These are phyloP conservation scores for Trichoderma erinaceum DNA, from an alignment of 495 filamentous ascomycete genomes.

Conservation along the genomic window DNA sequence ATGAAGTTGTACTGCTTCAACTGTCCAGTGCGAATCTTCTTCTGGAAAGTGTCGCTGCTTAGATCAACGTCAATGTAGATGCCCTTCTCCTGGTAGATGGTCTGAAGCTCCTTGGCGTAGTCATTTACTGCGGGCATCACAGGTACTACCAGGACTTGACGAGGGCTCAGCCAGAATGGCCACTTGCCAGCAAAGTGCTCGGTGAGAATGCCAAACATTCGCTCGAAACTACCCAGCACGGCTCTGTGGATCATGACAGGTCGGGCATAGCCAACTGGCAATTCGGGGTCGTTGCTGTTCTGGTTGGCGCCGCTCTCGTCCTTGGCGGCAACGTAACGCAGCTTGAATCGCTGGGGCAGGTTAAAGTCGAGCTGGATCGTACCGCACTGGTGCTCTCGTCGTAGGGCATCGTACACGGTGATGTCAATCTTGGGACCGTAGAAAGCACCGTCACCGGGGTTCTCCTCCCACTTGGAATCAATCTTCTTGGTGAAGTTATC, in stretches of 20 bases:
- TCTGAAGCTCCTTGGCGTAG: conserved; percentile 67
- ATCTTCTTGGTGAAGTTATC: conserved; percentile 59
- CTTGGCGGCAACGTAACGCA: conserved; percentile 27
- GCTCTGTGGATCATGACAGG: conserved; percentile 97
- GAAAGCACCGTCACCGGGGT: conserved; percentile 93
- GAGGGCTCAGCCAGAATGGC: conserved; percentile 95
- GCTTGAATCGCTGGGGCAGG: conserved; percentile 58
- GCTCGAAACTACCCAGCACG: conserved; percentile 88
- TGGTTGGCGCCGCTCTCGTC: conserved; percentile 24
- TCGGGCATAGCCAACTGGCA: conserved; percentile 67
- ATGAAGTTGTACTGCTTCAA: conserved; percentile 88
- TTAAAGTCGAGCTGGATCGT: conserved; percentile 98
- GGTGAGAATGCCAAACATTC: conserved; percentile 86
- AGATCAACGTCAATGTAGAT: conserved; percentile 83
- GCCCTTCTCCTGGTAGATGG: conserved; percentile 44
- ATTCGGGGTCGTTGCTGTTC: conserved; percentile 31
- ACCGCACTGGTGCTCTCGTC: conserved; percentile 67
- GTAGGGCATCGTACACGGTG: conserved; percentile 73
- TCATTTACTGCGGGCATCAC: conserved; percentile 80
- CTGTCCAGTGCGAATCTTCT: conserved; percentile 90
- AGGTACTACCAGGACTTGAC: conserved; percentile 86
- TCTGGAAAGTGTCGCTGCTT: conserved; percentile 86
- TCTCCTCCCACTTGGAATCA: conserved; percentile 75
- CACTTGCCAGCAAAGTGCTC: conserved; percentile 97
- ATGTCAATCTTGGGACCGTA: conserved; percentile 95